These are phyloP conservation scores for Epichloe gansuensis DNA, from an alignment of 2,329 filamentous ascomycete genomes.

Conservation along the genomic window DNA sequence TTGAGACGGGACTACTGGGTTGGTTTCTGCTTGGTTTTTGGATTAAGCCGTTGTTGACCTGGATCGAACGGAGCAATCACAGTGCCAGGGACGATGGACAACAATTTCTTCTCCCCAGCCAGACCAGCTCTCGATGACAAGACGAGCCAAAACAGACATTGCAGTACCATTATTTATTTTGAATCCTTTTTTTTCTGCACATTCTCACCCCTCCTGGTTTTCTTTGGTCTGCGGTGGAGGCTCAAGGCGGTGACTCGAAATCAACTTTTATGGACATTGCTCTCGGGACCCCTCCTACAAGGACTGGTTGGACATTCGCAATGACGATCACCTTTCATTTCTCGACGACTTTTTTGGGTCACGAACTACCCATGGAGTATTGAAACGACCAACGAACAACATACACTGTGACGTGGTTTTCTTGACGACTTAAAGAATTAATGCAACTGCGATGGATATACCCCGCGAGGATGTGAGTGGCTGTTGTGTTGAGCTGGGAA, in stretches of 20 bases:
- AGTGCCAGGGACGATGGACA: not conserved
- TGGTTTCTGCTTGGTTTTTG: not conserved
- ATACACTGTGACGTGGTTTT: constrained; percentile 24
- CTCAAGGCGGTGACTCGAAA: not conserved
- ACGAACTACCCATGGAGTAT: constrained; percentile 20
- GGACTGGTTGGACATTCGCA: constrained; percentile 7
- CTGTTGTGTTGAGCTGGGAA: constrained; percentile 21
- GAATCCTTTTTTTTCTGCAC: not conserved
- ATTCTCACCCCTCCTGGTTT: not conserved
- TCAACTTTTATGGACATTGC: not conserved
- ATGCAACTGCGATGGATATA: constrained; percentile 31
- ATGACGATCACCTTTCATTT: constrained; percentile 17
- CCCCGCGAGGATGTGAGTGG: constrained; percentile 26
- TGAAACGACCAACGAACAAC: constrained; percentile 19
- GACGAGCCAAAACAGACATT: not conserved
- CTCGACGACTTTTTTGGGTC: constrained; percentile 17
- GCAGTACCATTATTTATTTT: not conserved
- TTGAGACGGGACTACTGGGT: not conserved
- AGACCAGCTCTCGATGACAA: not conserved
- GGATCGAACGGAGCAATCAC: not conserved
- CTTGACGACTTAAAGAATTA: constrained; percentile 20
- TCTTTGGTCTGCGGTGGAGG: not conserved
- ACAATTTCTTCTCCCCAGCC: not conserved
- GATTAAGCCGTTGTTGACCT: not conserved
- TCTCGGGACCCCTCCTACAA: not conserved